Evolutionary conservation across 2,329 filamentous ascomycete genomes (phyloP), one percentile per base, ranked within the genome.

Genomic region (Microcyclospora tardicrescens): DNA sequence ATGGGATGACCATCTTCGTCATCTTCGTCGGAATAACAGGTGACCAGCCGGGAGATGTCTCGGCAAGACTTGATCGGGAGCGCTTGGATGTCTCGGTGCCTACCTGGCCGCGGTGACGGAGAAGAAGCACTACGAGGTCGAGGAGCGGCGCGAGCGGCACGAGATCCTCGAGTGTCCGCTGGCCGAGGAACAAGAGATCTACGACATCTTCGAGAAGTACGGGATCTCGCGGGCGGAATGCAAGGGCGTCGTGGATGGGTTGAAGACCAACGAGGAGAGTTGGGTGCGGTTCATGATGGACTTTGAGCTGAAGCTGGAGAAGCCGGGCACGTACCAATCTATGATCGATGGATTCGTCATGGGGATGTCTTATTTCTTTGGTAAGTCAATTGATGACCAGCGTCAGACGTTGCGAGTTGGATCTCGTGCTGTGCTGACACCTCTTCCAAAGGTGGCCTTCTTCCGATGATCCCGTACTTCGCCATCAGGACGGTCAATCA

Each of bases 21-120:
- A 57, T 65, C 34, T 40, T 81, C 46, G 81, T 78, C 37, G 81
- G 81, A 6, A n/a, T n/a, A n/a, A n/a, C n/a, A n/a, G n/a, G n/a
- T n/a, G n/a, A n/a, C n/a, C n/a, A 65, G 84, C 24, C 81, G 81
- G 4, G 81, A 86, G 63, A 69, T 86, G 35, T 80, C 83, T 54
- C 0, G 81, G 82, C 13, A 76, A 78, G 48, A 84, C 86, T 48
- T 80, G 73, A 38, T 86, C 86, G 82, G 81, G n/a, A n/a, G n/a
- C n/a, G n/a, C n/a, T n/a, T n/a, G n/a, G n/a, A n/a, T n/a, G 81
- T 1, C 65, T 86, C 5, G 80, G 81, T 16, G 81, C 77, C 6
- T 85, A 81, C 55, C 66, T 86, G 2, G 80, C 79, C 8, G 78
- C 77, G 19, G 64, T 67, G 32, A 75, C 73, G 0, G 73, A 79